Evolutionary conservation across 176 grass and related monocot genomes (phyloP).

Genomic region (Alopecurus myosuroides): DNA sequence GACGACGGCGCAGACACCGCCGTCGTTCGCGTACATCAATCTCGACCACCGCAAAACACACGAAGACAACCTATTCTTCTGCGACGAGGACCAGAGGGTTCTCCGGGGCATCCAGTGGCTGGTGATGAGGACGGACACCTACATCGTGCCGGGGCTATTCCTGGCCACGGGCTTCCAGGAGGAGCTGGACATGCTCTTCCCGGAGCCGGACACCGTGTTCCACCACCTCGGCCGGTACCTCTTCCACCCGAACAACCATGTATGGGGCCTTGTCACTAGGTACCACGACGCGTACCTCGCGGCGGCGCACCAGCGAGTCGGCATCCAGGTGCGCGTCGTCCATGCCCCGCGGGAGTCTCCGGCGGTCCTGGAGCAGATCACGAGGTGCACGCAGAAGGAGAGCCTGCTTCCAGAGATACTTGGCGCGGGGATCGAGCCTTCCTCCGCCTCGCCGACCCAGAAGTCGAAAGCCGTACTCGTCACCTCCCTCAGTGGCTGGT

Average conservation of each 20-base stretch:
- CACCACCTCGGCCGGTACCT: constrained; percentile 64
- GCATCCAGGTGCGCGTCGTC: constrained; percentile 57
- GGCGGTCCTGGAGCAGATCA: constrained; percentile 34
- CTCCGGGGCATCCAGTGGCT: constrained; percentile 48
- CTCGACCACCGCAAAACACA: constrained; percentile 24
- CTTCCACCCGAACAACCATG: constrained; percentile 57
- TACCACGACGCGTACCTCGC: constrained; percentile 49
- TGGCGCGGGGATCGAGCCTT: background rate
- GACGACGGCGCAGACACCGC: background rate
- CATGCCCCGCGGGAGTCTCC: background rate
- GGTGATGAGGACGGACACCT: constrained; percentile 49
- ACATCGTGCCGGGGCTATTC: constrained; percentile 55
- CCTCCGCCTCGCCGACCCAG: background rate
- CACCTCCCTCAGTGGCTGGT: constrained; percentile 33
- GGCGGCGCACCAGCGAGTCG: constrained; percentile 23
- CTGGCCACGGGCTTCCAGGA: constrained; percentile 30
- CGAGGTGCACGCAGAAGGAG: background rate
- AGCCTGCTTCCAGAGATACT: constrained; percentile 25
- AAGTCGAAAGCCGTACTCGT: constrained; percentile 31
- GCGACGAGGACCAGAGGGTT: constrained; percentile 54
- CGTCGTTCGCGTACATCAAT: constrained; percentile 40
- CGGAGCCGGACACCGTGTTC: constrained; percentile 52
- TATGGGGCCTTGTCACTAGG: constrained; percentile 66
- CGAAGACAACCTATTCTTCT: constrained; percentile 40
- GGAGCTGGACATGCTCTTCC: constrained; percentile 51